Evolutionary conservation across 352 stramenopile genomes (phyloP).

Genomic region (Phytopythium montanum): DNA sequence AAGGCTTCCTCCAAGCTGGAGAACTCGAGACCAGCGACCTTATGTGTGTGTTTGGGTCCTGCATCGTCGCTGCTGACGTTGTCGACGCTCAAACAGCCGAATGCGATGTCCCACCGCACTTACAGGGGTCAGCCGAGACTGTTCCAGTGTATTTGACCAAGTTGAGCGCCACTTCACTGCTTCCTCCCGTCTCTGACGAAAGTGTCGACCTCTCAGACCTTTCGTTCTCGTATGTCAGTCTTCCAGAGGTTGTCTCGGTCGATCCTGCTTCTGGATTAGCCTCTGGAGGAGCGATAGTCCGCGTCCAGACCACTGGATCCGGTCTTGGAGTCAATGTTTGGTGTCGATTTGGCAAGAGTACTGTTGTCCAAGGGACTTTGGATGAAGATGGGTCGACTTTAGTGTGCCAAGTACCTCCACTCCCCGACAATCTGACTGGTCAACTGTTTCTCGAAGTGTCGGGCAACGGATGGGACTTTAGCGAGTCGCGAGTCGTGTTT

Average conservation of each 20-base stretch:
- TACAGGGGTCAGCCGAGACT: slow-evolving; percentile 9
- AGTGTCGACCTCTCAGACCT: slow-evolving; percentile 10
- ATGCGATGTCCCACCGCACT: slow-evolving; percentile 26
- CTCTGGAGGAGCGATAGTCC: slow-evolving; percentile 17
- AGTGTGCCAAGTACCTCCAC: slow-evolving; percentile 14
- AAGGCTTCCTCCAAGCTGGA: slow-evolving; percentile 22
- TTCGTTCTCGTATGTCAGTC: slow-evolving; percentile 29
- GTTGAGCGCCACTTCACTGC: slow-evolving; percentile 3
- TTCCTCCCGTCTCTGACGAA: not conserved
- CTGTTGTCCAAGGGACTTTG: slow-evolving; percentile 15
- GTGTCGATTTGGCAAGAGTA: slow-evolving; percentile 32
- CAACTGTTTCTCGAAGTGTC: slow-evolving; percentile 32
- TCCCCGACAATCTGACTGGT: slow-evolving; percentile 6
- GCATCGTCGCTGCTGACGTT: slow-evolving; percentile 21
- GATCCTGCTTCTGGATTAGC: slow-evolving; percentile 14
- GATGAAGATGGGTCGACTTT: slow-evolving; percentile 3
- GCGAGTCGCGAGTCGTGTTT: slow-evolving; percentile 20
- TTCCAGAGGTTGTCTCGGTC: slow-evolving; percentile 23
- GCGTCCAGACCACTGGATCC: slow-evolving; percentile 16
- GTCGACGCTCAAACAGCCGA: slow-evolving; percentile 9
- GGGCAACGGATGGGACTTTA: slow-evolving; percentile 44
- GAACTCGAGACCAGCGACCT: slow-evolving; percentile 2
- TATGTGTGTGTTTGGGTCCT: slow-evolving; percentile 36
- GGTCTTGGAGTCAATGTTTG: slow-evolving; percentile 12
- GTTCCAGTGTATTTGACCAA: slow-evolving; percentile 28